A percentile compares a stretch with the other conserved stretches of the same genome.
Evolutionary conservation across 2,329 filamentous ascomycete genomes (phyloP).

Genomic region (Mariannaea elegans): DNA sequence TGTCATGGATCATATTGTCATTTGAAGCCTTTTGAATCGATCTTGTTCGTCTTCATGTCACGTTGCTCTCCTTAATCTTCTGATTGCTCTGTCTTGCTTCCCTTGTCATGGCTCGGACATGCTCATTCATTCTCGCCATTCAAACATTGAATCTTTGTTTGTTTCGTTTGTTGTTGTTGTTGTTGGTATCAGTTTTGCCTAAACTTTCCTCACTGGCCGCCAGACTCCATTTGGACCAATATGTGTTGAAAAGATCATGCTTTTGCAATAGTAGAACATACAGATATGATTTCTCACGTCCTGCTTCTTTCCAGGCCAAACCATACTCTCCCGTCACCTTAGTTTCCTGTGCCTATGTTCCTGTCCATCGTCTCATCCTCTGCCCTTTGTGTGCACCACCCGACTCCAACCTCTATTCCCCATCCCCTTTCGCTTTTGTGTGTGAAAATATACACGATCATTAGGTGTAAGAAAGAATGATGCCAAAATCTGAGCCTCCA

Average conservation of each 20-base stretch:
- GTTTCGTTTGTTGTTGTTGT: background rate
- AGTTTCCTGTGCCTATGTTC: conserved; percentile 20
- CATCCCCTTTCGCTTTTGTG: conserved; percentile 35
- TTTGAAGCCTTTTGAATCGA: background rate
- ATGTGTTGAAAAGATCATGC: conserved; percentile 35
- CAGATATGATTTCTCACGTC: conserved; percentile 34
- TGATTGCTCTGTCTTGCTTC: background rate
- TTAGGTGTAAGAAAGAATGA: conserved; percentile 42
- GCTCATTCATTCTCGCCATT: conserved; percentile 14
- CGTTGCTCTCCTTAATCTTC: background rate
- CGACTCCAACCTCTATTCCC: conserved; percentile 35
- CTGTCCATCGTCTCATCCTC: conserved; percentile 28
- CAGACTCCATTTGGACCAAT: conserved; percentile 25
- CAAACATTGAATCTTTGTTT: background rate
- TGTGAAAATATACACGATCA: conserved; percentile 43
- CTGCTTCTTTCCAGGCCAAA: conserved; percentile 19
- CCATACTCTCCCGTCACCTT: conserved; percentile 18
- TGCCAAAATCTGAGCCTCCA: conserved; percentile 42
- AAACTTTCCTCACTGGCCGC: conserved; percentile 14
- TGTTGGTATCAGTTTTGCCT: conserved; percentile 25
- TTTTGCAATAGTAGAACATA: conserved; percentile 38
- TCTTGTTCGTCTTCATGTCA: background rate
- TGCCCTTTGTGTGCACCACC: conserved; percentile 31
- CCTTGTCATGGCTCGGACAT: conserved; percentile 8
- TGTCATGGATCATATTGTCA: background rate